Percentiles rank a stretch among this genome's conserved stretches.
Conservation (phyloP, 2,329 filamentous ascomycete genomes). For the Curvularia hawaiiensis region DNA sequence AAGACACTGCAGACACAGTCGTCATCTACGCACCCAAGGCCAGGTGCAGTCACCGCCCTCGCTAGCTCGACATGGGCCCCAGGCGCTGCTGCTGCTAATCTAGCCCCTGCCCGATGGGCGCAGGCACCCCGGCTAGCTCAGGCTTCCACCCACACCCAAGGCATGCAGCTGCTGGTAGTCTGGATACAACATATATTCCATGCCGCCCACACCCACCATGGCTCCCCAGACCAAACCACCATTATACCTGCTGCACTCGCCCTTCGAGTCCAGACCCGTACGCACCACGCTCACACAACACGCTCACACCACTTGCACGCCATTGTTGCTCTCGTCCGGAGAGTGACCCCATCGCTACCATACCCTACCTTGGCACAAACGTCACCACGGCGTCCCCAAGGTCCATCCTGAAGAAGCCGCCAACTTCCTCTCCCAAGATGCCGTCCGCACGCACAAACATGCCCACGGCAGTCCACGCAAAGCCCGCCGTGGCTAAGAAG, state of each 20-base stretch:
- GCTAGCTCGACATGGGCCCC: slow-evolving; percentile 21
- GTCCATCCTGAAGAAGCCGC: slow-evolving; percentile 42
- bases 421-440: slow-evolving; percentile 35
- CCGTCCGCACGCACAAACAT: slow-evolving; percentile 40
- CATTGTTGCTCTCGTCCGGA: slow-evolving; percentile 24
- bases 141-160: slow-evolving; percentile 32
- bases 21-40: slow-evolving; percentile 33
- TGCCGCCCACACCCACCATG: slow-evolving; percentile 32
- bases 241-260: slow-evolving; percentile 10
- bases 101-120: slow-evolving; percentile 25
- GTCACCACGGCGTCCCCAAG: slow-evolving; percentile 39
- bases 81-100: slow-evolving; percentile 8
- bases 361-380: slow-evolving; percentile 31
- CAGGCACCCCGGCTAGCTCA: slow-evolving; percentile 27
- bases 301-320: not conserved
- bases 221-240: slow-evolving; percentile 17
- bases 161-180: slow-evolving; percentile 26
- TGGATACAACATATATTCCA: slow-evolving; percentile 43
- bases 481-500: slow-evolving; percentile 38
- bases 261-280: slow-evolving; percentile 13
- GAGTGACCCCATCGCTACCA: slow-evolving; percentile 38
- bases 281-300: slow-evolving; percentile 18
- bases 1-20: slow-evolving; percentile 24
- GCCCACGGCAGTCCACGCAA: slow-evolving; percentile 43
- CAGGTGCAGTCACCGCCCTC: slow-evolving; percentile 38